Percentiles rank a stretch among this genome's conserved stretches.
phyloP scores from a whole-genome alignment of 305 asterid species.

The Rubia tinctorum region DNA sequence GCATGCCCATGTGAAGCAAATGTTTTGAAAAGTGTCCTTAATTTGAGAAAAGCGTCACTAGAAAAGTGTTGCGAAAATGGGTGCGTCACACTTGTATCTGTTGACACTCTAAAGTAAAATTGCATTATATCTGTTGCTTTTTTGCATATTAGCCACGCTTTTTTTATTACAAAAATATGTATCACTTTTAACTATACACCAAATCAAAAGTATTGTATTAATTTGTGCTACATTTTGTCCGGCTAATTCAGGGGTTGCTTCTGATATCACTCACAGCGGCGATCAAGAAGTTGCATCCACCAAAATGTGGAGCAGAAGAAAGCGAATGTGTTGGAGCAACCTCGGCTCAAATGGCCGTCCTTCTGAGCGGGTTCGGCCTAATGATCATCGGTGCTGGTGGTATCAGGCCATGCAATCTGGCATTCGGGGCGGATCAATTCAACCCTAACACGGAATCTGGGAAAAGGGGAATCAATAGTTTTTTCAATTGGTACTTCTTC shows the following conservation, averaged over 20 bases:
- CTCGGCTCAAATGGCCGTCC: constrained; percentile 17
- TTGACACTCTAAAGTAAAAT: neutral
- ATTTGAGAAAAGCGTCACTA: neutral
- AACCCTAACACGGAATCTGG: constrained; percentile 59
- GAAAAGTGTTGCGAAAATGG: no score
- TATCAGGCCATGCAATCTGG: constrained; percentile 77
- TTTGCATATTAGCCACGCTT: neutral
- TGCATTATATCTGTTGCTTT: no score
- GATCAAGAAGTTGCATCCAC: constrained; percentile 52
- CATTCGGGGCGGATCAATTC: constrained; percentile 85
- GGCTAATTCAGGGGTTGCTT: constrained; percentile 40
- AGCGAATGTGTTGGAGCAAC: constrained; percentile 10
- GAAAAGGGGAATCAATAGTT: constrained; percentile 56
- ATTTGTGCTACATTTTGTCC: neutral
- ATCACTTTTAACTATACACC: neutral
- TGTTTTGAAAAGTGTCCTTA: neutral
- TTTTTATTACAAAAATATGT: no score
- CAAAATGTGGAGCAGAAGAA: constrained; percentile 32
- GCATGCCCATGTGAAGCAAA: no score
- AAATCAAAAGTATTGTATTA: neutral
- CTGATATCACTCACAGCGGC: constrained; percentile 53
- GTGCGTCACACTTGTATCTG: no score
- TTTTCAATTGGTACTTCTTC: constrained; percentile 84
- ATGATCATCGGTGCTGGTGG: constrained; percentile 33
- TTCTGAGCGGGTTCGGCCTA: constrained; percentile 10